phyloP scores from a whole-genome alignment of 495 filamentous ascomycete genomes.

The Aspergillus steynii region DNA sequence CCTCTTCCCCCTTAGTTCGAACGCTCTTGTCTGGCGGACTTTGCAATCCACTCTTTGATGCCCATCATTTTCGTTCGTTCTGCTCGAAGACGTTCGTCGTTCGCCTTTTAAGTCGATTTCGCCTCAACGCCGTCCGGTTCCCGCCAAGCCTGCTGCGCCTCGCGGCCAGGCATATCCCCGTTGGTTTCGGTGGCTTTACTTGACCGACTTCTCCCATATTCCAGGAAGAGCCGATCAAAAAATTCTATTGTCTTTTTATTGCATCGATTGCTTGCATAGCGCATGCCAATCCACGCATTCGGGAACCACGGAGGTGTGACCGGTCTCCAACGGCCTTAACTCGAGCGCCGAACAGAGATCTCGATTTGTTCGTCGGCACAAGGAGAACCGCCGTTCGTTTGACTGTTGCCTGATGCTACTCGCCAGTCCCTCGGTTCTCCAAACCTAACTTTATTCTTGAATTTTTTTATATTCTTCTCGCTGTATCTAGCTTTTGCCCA shows the following conservation, averaged over 20 bases:
- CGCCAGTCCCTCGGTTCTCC: background rate
- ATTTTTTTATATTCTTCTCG: background rate
- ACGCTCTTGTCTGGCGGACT: background rate
- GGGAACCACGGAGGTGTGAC: background rate
- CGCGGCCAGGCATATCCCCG: conserved; percentile 10
- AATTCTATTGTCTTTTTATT: background rate
- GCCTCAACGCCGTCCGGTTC: background rate
- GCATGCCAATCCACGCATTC: conserved; percentile 8
- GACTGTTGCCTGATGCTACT: conserved; percentile 5
- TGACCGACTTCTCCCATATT: conserved; percentile 4
- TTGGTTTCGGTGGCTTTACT: background rate
- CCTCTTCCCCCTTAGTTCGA: background rate
- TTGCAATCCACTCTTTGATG: background rate
- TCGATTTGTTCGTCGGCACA: background rate
- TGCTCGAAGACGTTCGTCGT: background rate
- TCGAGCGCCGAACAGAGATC: background rate
- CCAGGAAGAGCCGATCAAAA: background rate
- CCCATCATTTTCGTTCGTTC: background rate
- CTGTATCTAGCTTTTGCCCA: conserved; percentile 3
- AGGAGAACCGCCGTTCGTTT: background rate
- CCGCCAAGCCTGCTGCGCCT: conserved; percentile 26
- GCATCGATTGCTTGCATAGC: conserved; percentile 1
- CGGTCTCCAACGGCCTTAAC: background rate
- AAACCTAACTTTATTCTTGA: background rate
- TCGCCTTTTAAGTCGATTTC: background rate